Conservation (phyloP, 768 basidiomycete genomes). For the Trichaptum fuscoviolaceum region DNA sequence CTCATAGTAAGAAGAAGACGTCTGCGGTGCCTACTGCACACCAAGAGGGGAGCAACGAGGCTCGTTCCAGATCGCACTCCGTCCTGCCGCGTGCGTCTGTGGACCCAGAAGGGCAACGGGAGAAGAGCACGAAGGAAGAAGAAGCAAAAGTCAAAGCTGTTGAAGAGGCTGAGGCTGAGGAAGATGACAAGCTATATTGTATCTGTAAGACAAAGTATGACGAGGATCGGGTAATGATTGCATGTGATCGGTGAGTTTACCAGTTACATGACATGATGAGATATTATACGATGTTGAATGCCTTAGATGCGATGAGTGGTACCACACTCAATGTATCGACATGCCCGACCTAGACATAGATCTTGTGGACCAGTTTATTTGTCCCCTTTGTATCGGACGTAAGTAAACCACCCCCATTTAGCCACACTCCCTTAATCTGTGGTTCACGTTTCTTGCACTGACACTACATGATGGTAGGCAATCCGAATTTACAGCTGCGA, state of each 20-base stretch:
- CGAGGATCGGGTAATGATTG: conserved; percentile 87
- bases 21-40: conserved; percentile 19
- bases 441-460: neutral
- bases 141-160: conserved; percentile 22
- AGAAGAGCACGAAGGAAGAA: conserved; percentile 44
- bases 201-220: conserved; percentile 85
- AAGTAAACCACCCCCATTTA: conserved; percentile 24
- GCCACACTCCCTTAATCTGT: conserved; percentile 3
- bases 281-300: neutral
- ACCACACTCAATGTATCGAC: conserved; percentile 79
- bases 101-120: conserved; percentile 39
- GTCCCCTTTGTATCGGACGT: conserved; percentile 77
- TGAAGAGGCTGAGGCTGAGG: conserved; percentile 35
- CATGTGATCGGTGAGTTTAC: conserved; percentile 73
- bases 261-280: neutral
- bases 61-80: conserved; percentile 68
- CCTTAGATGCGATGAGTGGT: conserved; percentile 91
- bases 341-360: conserved; percentile 81
- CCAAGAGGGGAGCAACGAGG: conserved; percentile 14
- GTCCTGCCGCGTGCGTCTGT: conserved; percentile 48
- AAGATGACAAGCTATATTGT: conserved; percentile 77
- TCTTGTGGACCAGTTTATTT: conserved; percentile 89
- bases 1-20: conserved; percentile 21
- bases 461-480: conserved; percentile 34
- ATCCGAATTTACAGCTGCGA: conserved; percentile 51